Conservation (phyloP, 2,329 filamentous ascomycete species). For the Dryadomyces quercus-mongolicae region DNA sequence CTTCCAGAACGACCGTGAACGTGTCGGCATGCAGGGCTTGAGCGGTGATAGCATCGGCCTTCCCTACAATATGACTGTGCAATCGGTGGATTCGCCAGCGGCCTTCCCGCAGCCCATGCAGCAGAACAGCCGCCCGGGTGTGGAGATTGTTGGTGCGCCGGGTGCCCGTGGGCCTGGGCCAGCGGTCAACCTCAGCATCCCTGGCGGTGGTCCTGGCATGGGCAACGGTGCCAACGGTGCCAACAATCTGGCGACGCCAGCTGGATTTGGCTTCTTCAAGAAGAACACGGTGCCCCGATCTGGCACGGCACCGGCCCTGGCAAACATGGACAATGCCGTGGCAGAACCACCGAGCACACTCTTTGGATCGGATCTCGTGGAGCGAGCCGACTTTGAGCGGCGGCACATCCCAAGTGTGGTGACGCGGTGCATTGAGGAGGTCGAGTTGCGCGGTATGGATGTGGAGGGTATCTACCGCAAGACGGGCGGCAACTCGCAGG, state of each 20-base stretch:
- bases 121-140: slow-evolving; percentile 15
- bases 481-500: slow-evolving; percentile 83
- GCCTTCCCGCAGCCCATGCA: slow-evolving; percentile 16
- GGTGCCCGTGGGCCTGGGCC: neutral
- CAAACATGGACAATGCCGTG: neutral
- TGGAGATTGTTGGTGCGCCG: neutral
- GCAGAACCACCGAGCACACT: slow-evolving; percentile 48
- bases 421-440: slow-evolving; percentile 89
- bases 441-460: slow-evolving; percentile 92
- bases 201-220: neutral
- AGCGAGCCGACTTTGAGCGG: slow-evolving; percentile 78
- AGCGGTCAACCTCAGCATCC: neutral
- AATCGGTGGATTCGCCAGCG: slow-evolving; percentile 37
- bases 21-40: slow-evolving; percentile 38
- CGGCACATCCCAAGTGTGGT: slow-evolving; percentile 84
- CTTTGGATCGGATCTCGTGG: slow-evolving; percentile 81
- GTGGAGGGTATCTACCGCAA: slow-evolving; percentile 97
- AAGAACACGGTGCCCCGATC: slow-evolving; percentile 40
- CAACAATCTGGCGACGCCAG: slow-evolving; percentile 9
- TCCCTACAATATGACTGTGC: slow-evolving; percentile 57
- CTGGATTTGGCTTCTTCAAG: slow-evolving; percentile 62
- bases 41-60: slow-evolving; percentile 53
- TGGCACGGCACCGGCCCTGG: slow-evolving; percentile 23
- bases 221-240: neutral
- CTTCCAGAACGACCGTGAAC: slow-evolving; percentile 45